phyloP scores from a whole-genome alignment of 176 grass and related monocot species.

The Carex littledalei region DNA sequence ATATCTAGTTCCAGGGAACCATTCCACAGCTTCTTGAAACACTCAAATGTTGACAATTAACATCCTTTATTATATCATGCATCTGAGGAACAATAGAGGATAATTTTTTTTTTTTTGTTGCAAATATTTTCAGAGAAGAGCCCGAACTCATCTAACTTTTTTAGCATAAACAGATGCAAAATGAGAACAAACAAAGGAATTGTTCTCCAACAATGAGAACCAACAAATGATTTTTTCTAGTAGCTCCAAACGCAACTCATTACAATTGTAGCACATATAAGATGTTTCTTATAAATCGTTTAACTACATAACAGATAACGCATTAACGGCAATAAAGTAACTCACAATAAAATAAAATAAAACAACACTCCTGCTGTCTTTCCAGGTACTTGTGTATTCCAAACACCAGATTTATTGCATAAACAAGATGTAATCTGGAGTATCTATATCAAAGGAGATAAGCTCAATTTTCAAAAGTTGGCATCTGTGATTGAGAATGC shows the following conservation, averaged over 20 bases:
- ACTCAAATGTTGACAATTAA: background rate
- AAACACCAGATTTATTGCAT: background rate
- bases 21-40: background rate
- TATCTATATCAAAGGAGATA: background rate
- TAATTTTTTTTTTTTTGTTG: too few relatives aligned
- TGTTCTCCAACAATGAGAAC: background rate
- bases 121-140: background rate
- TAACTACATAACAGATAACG: background rate
- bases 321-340: background rate
- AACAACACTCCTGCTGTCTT: background rate
- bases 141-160: background rate
- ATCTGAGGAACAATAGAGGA: background rate
- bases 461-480: background rate
- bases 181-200: background rate
- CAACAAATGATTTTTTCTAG: background rate
- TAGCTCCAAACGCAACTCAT: background rate
- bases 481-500: background rate
- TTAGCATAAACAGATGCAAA: background rate
- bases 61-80: background rate
- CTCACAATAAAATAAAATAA: background rate
- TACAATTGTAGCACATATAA: background rate
- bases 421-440: background rate
- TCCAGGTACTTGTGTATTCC: background rate
- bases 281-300: background rate
- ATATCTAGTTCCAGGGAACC: background rate